Conservation (phyloP, 2,329 filamentous ascomycete species). For the Cladosporium sp. region DNA sequence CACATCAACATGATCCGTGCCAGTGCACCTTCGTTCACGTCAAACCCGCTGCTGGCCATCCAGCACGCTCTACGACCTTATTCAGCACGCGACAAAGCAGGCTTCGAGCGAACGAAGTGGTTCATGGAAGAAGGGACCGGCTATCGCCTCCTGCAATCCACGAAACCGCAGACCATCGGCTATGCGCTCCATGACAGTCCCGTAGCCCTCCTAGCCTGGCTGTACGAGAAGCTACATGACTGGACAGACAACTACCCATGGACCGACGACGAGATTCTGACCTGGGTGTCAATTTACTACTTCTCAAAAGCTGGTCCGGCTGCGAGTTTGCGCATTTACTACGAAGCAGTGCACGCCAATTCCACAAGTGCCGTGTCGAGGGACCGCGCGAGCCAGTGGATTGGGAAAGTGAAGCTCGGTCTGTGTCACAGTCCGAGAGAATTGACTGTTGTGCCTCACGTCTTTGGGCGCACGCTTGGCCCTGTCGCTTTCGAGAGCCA, state of each 20-base stretch:
- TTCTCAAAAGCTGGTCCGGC: constrained; percentile 67
- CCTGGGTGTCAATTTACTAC: constrained; percentile 70
- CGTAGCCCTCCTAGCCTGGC: constrained; percentile 68
- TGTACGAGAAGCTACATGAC: constrained; percentile 74
- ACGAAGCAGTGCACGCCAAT: constrained; percentile 53
- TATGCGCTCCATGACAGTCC: constrained; percentile 68
- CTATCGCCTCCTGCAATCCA: constrained; percentile 59
- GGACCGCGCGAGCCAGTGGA: constrained; percentile 38
- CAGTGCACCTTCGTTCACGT: constrained; percentile 46
- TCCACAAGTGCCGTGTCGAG: constrained; percentile 25
- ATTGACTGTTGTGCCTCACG: constrained; percentile 49
- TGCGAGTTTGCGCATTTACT: constrained; percentile 67
- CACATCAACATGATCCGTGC: constrained; percentile 61
- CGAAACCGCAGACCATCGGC: constrained; percentile 68
- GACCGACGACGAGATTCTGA: constrained; percentile 69
- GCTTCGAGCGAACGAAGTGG: constrained; percentile 52
- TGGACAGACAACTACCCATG: constrained; percentile 69
- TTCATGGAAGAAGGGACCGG: constrained; percentile 55
- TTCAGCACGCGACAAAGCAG: constrained; percentile 47
- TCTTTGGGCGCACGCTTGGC: constrained; percentile 56
- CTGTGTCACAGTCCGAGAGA: constrained; percentile 58
- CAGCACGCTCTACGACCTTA: constrained; percentile 55
- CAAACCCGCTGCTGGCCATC: constrained; percentile 55
- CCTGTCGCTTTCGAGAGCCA: constrained; percentile 54
- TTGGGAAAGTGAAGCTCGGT: constrained; percentile 48